phyloP scores from a whole-genome alignment of 192 early-diverging fungal species.

The Borealophlyctis nickersoniae region DNA sequence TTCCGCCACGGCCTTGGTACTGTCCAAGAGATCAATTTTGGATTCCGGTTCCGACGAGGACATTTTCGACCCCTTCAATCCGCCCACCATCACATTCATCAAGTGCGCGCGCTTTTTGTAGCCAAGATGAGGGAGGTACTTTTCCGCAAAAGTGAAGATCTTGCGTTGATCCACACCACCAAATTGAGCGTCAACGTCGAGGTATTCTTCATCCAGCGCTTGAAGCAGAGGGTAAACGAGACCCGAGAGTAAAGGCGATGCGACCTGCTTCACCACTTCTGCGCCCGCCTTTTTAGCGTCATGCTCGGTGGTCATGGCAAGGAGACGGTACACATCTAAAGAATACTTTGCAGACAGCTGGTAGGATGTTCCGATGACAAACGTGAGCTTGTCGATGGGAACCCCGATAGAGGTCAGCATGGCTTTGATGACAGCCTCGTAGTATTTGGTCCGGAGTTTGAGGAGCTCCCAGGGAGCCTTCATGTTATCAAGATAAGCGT shows the following conservation, averaged over 20 bases:
- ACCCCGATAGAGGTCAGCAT: constrained; percentile 92
- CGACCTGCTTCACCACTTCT: constrained; percentile 97
- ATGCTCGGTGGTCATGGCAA: constrained; percentile 83
- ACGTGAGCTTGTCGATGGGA: constrained; percentile 85
- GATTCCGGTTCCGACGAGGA: constrained; percentile 93
- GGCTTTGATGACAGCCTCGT: constrained; percentile 86
- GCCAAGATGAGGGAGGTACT: constrained; percentile 87
- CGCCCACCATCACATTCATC: constrained; percentile 98
- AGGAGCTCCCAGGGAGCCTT: constrained; percentile 94
- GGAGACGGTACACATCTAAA: constrained; percentile 87
- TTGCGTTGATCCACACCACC: constrained; percentile 99
- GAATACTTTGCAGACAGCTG: constrained; percentile 85
- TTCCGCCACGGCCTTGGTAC: constrained; percentile 66
- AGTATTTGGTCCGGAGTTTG: constrained; percentile 85
- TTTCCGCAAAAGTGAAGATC: constrained; percentile 97
- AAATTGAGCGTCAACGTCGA: constrained; percentile 87
- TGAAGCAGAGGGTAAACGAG: constrained; percentile 97
- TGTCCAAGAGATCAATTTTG: constrained; percentile 96
- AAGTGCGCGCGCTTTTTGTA: constrained; percentile 96
- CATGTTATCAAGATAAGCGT: constrained; percentile 98
- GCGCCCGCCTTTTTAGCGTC: constrained; percentile 98
- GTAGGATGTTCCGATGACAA: constrained; percentile 87
- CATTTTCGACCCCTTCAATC: constrained; percentile 93
- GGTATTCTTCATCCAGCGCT: constrained; percentile 96
- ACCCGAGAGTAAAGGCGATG: constrained; percentile 81